These are phyloP conservation scores for Phytophthora pini DNA, from an alignment of 352 stramenopile species.

Conservation along the genomic window DNA sequence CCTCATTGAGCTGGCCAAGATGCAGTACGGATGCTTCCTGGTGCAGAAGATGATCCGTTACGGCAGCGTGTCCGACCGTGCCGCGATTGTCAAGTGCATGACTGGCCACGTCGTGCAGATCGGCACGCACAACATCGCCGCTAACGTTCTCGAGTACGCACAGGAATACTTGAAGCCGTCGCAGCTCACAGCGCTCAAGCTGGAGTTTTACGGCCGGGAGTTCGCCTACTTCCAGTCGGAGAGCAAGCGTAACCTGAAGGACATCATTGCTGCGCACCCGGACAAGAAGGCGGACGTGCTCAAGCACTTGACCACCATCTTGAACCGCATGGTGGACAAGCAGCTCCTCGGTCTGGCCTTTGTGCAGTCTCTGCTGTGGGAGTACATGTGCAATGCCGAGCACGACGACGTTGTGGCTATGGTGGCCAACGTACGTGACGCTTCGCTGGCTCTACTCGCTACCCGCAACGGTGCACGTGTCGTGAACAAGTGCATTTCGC, in stretches of 20 bases:
- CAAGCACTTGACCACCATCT: slow-evolving; percentile 65
- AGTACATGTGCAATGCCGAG: slow-evolving; percentile 88
- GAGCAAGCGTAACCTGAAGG: slow-evolving; percentile 82
- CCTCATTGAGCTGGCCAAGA: slow-evolving; percentile 95
- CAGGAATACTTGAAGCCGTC: slow-evolving; percentile 89
- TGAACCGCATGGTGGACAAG: slow-evolving; percentile 92
- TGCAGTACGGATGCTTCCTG: slow-evolving; percentile 97
- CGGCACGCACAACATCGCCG: slow-evolving; percentile 94
- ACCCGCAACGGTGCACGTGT: slow-evolving; percentile 89
- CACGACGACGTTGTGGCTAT: slow-evolving; percentile 85
- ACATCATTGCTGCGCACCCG: slow-evolving; percentile 73
- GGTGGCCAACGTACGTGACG: slow-evolving; percentile 87
- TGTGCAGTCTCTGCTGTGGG: slow-evolving; percentile 90
- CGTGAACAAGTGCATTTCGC: slow-evolving; percentile 85
- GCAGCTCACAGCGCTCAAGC: slow-evolving; percentile 85
- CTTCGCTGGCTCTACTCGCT: slow-evolving; percentile 83
- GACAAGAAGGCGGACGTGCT: slow-evolving; percentile 80
- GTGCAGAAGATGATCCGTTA: slow-evolving; percentile 98
- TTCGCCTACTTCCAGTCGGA: slow-evolving; percentile 89
- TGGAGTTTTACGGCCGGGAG: slow-evolving; percentile 91
- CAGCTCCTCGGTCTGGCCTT: slow-evolving; percentile 88
- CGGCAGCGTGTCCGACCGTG: slow-evolving; percentile 82
- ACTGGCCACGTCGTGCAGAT: slow-evolving; percentile 94
- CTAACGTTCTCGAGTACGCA: slow-evolving; percentile 93
- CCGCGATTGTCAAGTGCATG: slow-evolving; percentile 89